Evolutionary conservation across 768 basidiomycete genomes (phyloP), one percentile per base, ranked within the genome.

Genomic region (Astraeus odoratus): DNA sequence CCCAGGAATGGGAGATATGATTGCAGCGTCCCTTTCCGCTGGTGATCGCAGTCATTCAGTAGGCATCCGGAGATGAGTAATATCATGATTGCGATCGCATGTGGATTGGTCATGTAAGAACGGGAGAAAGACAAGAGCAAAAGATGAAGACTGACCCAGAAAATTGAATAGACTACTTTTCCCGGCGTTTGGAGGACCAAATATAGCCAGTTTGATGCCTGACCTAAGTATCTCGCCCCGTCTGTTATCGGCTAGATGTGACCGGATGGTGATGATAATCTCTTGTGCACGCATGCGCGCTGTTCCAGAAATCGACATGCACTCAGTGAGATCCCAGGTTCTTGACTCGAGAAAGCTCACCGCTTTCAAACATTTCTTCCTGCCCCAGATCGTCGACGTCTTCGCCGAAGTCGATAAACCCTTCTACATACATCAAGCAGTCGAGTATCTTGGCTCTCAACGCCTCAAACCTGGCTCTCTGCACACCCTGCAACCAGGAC

Each of bases 111-210:
- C 20, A 22, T 9, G 12, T 36, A 19, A 47, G 33, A 48, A 30
- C 29, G 33, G 22, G 26, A 15, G 13, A 7, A 18, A 10, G 8
- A 41, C 10, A n/a, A 26, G 37, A 1, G 27, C n/a, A n/a, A 18
- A 8, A 16, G 30, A 37, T 22, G 1, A 34, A 30, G 9, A 55
- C 65, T 12, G 53, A 83, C 91, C 86, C 10, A 95, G 69, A 59
- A 81, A 90, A 56, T 95, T 95, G 38, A 91, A 72, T 16, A 92
- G 61, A 55, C 83, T 88, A 57, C 88, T 92, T 67, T 95, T 96
- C n/a, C 92, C 93, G 1, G 86, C 90, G 55, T 96, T 96, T 0
- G 93, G 88, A 19, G 91, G 89, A 1, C 92, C 92, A 56, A 93
- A 92, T 30, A 96, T 93, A 12, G 87, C 83, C 8, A 95, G 70